Base-by-base conservation (phyloP, 371 early-diverging fungal species). In the Rhizomucor miehei region DNA sequence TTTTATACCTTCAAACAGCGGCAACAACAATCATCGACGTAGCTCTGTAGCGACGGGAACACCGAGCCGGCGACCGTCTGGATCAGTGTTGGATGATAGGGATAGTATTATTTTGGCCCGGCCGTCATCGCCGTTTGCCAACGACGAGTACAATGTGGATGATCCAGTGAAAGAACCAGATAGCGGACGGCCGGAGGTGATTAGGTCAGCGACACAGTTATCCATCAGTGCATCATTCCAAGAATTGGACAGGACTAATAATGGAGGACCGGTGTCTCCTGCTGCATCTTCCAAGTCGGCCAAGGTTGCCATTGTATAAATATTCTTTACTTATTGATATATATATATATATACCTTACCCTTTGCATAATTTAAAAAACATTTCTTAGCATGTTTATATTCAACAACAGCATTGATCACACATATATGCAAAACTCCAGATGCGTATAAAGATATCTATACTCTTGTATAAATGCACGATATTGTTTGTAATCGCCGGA, bases 151-250 rank as follows among this genome's bases (percentile, higher is more conserved):
- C 23, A 59, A 65, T 25, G 53, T 54, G 24, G 52, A 62, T 39
- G 57, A 65, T 56, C 67, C 67, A 3, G 66, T 75, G 5, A 75
- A 72, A 48, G 76, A 75, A 37, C 76, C 76, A 16, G 72, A 75
- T 53, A 60, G 69, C 44, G 47, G 57, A 37, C 60, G 72, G 40
- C 71, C 76, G 14, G 76, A 75, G 49, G 72, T 75, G 3, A 67
- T 75, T 34, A 65, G 76, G 34, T 72, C 72, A 11, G 76, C 70
- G 10, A 75, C 76, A 11, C 70, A 69, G 48, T 44, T 75, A 25
- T 75, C 76, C 2, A 69, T 75, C 20, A 64, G 60, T 40, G 76
- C 76, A 16, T 70, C 76, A 16, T 34, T 60, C 6, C 57, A 63
- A 50, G 67, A 67, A 46, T 25, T 67, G 24, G 67, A 67, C 39